These are phyloP conservation scores for Anthoceros angustus DNA, from an alignment of 225 moss, liverwort and hornwort genomes.

Conservation along the genomic window DNA sequence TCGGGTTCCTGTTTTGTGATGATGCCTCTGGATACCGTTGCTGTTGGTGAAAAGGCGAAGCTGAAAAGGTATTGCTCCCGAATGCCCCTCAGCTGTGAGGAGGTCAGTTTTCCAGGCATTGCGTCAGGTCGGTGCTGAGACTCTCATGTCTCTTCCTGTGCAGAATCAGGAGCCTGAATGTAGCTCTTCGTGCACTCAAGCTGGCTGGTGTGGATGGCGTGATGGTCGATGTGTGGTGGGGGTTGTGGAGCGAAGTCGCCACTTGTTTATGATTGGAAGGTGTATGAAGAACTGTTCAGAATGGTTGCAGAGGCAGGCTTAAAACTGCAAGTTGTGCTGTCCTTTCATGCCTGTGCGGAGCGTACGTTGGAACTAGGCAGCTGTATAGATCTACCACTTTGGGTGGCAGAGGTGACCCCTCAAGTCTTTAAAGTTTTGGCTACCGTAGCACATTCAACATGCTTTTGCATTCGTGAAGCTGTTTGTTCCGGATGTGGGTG, in stretches of 20 bases:
- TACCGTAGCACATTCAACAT: background rate
- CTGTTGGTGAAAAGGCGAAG: slow-evolving; percentile 7
- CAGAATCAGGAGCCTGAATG: slow-evolving; percentile 11
- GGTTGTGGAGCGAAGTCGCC: slow-evolving; percentile 9
- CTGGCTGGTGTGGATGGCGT: slow-evolving; percentile 13
- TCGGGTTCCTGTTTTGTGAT: slow-evolving; percentile 13
- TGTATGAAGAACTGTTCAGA: slow-evolving; percentile 8
- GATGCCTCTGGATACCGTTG: slow-evolving; percentile 12
- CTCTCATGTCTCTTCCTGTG: background rate
- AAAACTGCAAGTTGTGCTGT: slow-evolving; percentile 11
- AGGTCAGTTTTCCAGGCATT: no score
- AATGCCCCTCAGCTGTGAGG: background rate
- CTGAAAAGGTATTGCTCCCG: slow-evolving; percentile 5
- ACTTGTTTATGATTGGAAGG: slow-evolving; percentile 11
- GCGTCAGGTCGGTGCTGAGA: background rate
- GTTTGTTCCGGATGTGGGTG: background rate
- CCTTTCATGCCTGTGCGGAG: slow-evolving; percentile 13
- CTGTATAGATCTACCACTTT: slow-evolving; percentile 11
- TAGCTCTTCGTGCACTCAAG: slow-evolving; percentile 12
- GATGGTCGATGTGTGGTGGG: slow-evolving; percentile 15
- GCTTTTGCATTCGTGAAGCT: background rate
- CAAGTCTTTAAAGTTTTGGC: background rate
- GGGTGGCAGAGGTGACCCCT: slow-evolving; percentile 9
- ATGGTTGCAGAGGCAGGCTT: slow-evolving; percentile 10
- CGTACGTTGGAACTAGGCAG: slow-evolving; percentile 4